Percentiles rank a stretch among this genome's conserved stretches.
phyloP scores from a whole-genome alignment of 2,329 filamentous ascomycete genomes.

The Fusarium sp. region DNA sequence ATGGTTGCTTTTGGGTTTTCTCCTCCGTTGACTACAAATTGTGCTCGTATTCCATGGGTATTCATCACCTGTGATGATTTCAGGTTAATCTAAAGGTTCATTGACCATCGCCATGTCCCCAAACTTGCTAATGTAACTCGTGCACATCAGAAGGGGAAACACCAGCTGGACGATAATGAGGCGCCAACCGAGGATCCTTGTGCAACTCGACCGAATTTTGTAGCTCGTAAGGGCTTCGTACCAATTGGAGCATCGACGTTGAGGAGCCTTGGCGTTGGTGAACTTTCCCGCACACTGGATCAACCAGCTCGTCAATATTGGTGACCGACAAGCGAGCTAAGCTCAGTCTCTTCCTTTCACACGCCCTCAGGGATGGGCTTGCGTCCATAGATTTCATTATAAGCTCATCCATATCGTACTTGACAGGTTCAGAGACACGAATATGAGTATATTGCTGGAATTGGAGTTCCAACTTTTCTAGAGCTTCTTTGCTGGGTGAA shows the following conservation, averaged over 20 bases:
- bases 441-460: conserved; percentile 47
- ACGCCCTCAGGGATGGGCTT: conserved; percentile 27
- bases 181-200: conserved; percentile 41
- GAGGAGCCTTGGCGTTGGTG: conserved; percentile 28
- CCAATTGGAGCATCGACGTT: conserved; percentile 8
- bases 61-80: background rate
- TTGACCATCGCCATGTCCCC: too few species aligned
- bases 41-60: too few species aligned
- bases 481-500: conserved; percentile 54
- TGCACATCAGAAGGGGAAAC: conserved; percentile 44
- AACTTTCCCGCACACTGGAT: background rate
- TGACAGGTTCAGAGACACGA: conserved; percentile 15
- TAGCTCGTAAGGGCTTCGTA: conserved; percentile 11
- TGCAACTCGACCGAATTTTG: conserved; percentile 30
- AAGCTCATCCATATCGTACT: conserved; percentile 46
- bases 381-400: conserved; percentile 27
- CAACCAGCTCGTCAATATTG: conserved; percentile 24
- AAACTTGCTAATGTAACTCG: conserved; percentile 46
- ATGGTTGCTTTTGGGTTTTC: background rate
- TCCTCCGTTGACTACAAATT: background rate
- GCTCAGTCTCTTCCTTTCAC: conserved; percentile 45
- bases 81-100: background rate
- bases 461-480: conserved; percentile 51
- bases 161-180: conserved; percentile 38
- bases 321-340: conserved; percentile 15